Base-by-base conservation (phyloP, 192 early-diverging fungal genomes). In the Podila epigama region DNA sequence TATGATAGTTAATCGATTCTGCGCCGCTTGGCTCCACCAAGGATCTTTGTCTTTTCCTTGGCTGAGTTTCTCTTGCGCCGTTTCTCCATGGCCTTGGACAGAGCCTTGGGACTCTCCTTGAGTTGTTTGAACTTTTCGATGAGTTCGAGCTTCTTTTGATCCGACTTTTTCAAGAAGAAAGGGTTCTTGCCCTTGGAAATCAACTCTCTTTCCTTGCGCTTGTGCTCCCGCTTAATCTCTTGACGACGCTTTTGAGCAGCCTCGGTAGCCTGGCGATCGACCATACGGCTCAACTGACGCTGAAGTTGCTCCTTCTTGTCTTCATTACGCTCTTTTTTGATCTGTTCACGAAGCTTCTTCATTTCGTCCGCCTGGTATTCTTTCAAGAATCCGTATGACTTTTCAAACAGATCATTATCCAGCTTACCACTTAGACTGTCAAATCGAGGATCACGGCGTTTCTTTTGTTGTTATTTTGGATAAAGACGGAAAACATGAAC, bases 401-500 rank as follows among this genome's bases (percentile, higher is more conserved):
- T 92, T 69, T 95, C 88, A 78, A 95, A 99, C 51, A 99, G 73
- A 34, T 94, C 96, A 37, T 93, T 89, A 81, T 99, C 98, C 52
- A 95, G 85, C 58, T 93, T 89, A 10, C 97, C 97, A 1, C 93
- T 91, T 20, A 96, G 65, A 42, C 85, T 86, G 77, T 97, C 96
- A 70, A 99, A 99, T 53, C 97, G 84, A 51, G 97, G 97, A 83
- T 99, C 97, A 40, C 96, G 91, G 10, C 85, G 80, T 89, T 91
- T 92, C 88, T 88, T 69, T 44, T 20, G 2, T 3, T 66, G 16
- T 25, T 6, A 15, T 27, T 18, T 35, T 28, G 2, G 5, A n/a
- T 9, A 32, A 55, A 31, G 28, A 55, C 3, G 15, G 18, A 10
- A 29, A 55, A n/a, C n/a, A n/a, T n/a, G n/a, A n/a, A n/a, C n/a